These are phyloP conservation scores for Ormosia semicastrata DNA, from an alignment of 306 rosid genomes.

Conservation along the genomic window DNA sequence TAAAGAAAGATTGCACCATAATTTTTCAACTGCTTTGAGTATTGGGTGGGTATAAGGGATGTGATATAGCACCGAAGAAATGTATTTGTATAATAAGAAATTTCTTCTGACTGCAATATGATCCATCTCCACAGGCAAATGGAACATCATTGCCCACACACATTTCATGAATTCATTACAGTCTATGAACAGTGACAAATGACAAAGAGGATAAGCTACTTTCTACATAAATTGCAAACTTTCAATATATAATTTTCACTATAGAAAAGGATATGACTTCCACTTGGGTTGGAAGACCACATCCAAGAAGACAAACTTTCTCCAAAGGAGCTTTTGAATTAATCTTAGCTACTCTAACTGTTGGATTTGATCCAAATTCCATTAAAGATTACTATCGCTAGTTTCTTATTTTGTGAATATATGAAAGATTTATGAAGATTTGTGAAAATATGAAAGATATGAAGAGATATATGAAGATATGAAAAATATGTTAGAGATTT, in stretches of 20 bases:
- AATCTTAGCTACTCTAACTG: conserved; percentile 89
- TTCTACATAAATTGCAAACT: background rate
- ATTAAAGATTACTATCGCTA: no score
- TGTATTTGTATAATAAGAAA: background rate
- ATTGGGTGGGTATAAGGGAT: no score
- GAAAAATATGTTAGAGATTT: no score
- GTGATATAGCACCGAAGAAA: no score
- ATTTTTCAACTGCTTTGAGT: no score
- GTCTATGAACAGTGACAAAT: background rate
- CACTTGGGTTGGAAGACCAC: conserved; percentile 70
- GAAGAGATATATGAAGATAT: no score
- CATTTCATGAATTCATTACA: background rate
- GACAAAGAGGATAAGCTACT: background rate
- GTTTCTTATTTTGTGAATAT: no score
- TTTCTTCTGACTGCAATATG: background rate
- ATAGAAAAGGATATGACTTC: background rate
- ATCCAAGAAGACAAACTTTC: conserved; percentile 93
- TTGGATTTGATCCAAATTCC: no score
- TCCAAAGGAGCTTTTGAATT: conserved; percentile 83
- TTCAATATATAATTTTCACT: background rate
- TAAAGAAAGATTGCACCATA: no score
- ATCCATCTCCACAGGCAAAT: background rate
- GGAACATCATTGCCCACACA: background rate
- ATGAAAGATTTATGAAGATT: no score
- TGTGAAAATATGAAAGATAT: no score